Conservation (phyloP, 495 filamentous ascomycete genomes). For the Aspergillus ellipticus region DNA sequence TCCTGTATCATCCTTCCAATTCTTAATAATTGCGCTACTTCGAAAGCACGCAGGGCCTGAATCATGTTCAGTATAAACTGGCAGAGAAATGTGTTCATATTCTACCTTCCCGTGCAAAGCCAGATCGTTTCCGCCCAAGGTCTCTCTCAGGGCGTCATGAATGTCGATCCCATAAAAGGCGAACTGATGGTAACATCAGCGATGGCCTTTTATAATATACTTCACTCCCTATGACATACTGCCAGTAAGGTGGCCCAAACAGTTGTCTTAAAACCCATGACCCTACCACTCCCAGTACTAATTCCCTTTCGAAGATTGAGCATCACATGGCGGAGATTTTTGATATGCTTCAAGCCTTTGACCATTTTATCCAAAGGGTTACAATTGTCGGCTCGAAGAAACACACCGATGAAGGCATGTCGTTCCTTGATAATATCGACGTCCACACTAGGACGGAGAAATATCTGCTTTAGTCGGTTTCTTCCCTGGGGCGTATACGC, state of each 20-base stretch:
- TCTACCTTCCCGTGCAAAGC: slow-evolving; percentile 56
- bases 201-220: not conserved
- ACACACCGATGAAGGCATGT: slow-evolving; percentile 62
- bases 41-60: slow-evolving; percentile 41
- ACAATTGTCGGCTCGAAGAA: slow-evolving; percentile 69
- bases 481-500: slow-evolving; percentile 83
- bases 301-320: slow-evolving; percentile 74
- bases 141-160: slow-evolving; percentile 58
- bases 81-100: not conserved
- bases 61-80: slow-evolving; percentile 8
- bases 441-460: slow-evolving; percentile 75
- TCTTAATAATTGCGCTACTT: slow-evolving; percentile 51
- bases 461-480: slow-evolving; percentile 70
- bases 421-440: slow-evolving; percentile 67
- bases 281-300: slow-evolving; percentile 55
- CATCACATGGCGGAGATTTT: slow-evolving; percentile 71
- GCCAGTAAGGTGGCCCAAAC: slow-evolving; percentile 67
- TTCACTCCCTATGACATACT: slow-evolving; percentile 23
- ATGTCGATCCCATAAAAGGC: slow-evolving; percentile 66
- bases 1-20: slow-evolving; percentile 69
- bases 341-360: slow-evolving; percentile 66
- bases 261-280: slow-evolving; percentile 56
- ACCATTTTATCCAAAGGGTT: slow-evolving; percentile 52
- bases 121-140: slow-evolving; percentile 53
- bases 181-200: slow-evolving; percentile 47